These are phyloP conservation scores for Exserohilum turcica DNA, from an alignment of 2,329 filamentous ascomycete genomes.

Conservation along the genomic window DNA sequence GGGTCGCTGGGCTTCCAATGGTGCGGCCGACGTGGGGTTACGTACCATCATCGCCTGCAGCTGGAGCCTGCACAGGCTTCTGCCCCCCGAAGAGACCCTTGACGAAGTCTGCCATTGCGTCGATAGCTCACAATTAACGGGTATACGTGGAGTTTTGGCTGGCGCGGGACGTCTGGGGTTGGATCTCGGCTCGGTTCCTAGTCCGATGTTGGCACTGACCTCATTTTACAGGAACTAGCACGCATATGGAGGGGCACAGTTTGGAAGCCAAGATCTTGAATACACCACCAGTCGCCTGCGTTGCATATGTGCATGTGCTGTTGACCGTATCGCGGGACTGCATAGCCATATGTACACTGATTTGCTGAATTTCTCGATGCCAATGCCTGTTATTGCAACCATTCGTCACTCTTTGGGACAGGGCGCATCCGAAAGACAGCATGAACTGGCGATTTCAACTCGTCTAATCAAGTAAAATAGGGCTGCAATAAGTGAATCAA, in stretches of 20 bases:
- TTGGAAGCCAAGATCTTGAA: constrained; percentile 7
- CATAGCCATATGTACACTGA: neutral
- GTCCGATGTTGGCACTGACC: constrained; percentile 28
- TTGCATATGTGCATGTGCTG: neutral
- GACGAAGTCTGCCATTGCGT: constrained; percentile 59
- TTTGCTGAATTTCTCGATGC: neutral
- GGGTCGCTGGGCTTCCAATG: constrained; percentile 17
- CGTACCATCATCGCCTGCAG: constrained; percentile 68
- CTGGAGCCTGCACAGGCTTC: constrained; percentile 62
- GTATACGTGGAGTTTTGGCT: constrained; percentile 25
- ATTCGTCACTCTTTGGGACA: neutral
- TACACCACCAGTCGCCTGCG: neutral
- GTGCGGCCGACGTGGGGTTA: constrained; percentile 21
- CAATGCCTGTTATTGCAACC: neutral
- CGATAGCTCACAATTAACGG: constrained; percentile 28
- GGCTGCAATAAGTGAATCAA: neutral
- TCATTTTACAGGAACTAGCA: constrained; percentile 34
- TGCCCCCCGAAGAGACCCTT: constrained; percentile 72
- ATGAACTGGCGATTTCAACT: neutral
- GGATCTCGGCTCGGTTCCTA: constrained; percentile 25
- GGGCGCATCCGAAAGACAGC: neutral
- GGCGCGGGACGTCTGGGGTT: constrained; percentile 21
- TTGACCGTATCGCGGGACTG: no score
- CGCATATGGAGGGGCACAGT: constrained; percentile 30
- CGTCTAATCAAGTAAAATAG: neutral